A percentile compares a stretch with the other conserved stretches of the same genome.
Evolutionary conservation across 1,284 basidiomycete genomes (phyloP).

Genomic region (Austroboletus niveus): DNA sequence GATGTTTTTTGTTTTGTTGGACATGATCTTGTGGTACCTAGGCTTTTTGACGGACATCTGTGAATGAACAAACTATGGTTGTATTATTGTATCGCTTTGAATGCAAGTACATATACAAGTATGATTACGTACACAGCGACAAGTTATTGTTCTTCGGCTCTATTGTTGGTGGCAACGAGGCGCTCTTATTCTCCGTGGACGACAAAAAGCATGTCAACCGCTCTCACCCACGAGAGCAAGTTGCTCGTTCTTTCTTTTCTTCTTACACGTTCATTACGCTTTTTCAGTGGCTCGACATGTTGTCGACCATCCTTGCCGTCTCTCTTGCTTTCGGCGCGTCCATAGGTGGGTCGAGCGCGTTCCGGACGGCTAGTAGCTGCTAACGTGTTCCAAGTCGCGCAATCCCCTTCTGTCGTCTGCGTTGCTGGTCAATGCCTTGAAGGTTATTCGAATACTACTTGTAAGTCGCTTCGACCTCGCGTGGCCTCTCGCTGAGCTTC

Average conservation of each 20-base stretch:
- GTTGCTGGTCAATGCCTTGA: constrained; percentile 81
- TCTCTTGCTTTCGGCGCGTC: constrained; percentile 44
- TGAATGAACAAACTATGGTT: constrained; percentile 15
- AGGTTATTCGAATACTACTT: constrained; percentile 66
- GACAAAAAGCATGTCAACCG: constrained; percentile 31
- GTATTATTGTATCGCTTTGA: constrained; percentile 10
- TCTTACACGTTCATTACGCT: constrained; percentile 25
- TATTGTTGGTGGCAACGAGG: constrained; percentile 29
- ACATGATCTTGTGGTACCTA: background rate
- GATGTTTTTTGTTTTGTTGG: background rate
- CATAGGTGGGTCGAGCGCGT: constrained; percentile 39
- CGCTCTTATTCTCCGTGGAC: constrained; percentile 21
- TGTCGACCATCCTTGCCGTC: constrained; percentile 44
- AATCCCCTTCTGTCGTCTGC: constrained; percentile 66
- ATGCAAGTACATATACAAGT: background rate
- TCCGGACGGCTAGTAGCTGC: background rate
- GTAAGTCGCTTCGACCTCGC: constrained; percentile 40
- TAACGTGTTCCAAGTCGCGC: constrained; percentile 42
- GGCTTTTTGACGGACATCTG: background rate
- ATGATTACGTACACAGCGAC: constrained; percentile 16
- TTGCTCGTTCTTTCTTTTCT: constrained; percentile 26
- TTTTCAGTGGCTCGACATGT: constrained; percentile 40
- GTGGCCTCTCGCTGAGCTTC: constrained; percentile 14
- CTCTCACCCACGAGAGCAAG: constrained; percentile 12
- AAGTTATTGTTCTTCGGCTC: constrained; percentile 28